Evolutionary conservation across 768 basidiomycete genomes (phyloP), one percentile per base, ranked within the genome.

Genomic region (Xerocomus potaroensis): DNA sequence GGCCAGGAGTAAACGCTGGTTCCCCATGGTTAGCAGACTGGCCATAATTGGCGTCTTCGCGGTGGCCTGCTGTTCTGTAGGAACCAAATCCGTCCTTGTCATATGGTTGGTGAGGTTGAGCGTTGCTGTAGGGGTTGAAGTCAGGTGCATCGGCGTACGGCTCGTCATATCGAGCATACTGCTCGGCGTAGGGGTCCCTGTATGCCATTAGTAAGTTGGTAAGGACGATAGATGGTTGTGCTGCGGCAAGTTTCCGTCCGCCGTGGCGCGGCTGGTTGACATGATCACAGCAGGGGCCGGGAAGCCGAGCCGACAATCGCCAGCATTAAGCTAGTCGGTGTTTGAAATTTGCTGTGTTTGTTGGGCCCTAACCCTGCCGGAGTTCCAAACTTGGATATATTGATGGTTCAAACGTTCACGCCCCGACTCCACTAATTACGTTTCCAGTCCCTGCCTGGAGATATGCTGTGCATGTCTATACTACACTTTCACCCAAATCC

Each of bases 131-230:
- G 22, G 79, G 71, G 59, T 77, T 74, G 59, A 71, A 74, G 29
- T 60, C 61, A 3, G 67, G 57, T 16, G 58, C 54, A 23, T 73
- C 66, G 27, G 55, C 53, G 53, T 73, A 72, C 35, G 62, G 63
- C 21, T 58, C 56, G 49, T 64, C 52, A 30, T 66, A 52, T 14
- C 53, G 56, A n/a, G 54, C 61, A 38, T 55, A 55, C 41, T 61
- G 68, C 41, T 63, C 69, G 50, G 70, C 49, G 57, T 81, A 78
- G 18, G 80, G 79, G 61, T 83, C 79, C 48, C 66, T 71, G 63
- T 81, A 80, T 72, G 81, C 78, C 53, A 63, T 67, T 41, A 26
- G 5, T 6, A 36, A 29, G 33, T 33, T 14, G 44, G 32, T 11
- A 5, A n/a, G 18, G 41, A 45, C 9, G 33, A 19, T 10, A n/a